These are phyloP conservation scores for Panaeolus cyanescens DNA, from an alignment of 768 basidiomycete genomes.

Conservation along the genomic window DNA sequence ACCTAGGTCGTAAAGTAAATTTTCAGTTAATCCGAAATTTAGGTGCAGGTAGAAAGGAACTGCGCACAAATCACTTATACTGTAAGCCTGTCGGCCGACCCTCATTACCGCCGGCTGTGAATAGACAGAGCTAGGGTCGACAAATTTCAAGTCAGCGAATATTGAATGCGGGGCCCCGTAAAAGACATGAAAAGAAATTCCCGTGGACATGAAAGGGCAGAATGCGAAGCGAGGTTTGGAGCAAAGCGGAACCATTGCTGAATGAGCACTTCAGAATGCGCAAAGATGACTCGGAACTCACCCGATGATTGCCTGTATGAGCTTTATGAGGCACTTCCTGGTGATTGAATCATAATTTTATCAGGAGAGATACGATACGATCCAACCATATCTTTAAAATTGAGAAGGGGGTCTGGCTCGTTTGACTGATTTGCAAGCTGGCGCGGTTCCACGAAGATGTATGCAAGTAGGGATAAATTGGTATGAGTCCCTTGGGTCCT, in stretches of 20 bases:
- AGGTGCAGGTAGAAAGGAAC: too few relatives aligned
- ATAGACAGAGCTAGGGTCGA: not conserved
- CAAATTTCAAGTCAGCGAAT: not conserved
- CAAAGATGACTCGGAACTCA: slow-evolving; percentile 1
- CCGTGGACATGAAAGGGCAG: not conserved
- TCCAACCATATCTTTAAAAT: not conserved
- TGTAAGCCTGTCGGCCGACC: not conserved
- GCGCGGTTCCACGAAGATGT: not conserved
- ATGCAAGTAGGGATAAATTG: not conserved
- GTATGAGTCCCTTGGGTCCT: not conserved
- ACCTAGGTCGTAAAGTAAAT: too few relatives aligned
- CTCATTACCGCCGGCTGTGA: not conserved
- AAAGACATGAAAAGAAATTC: not conserved
- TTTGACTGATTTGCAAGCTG: not conserved
- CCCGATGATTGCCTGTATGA: not conserved
- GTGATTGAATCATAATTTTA: not conserved
- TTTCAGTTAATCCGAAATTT: too few relatives aligned
- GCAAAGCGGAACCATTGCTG: not conserved
- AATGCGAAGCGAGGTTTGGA: not conserved
- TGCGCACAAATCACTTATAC: not conserved
- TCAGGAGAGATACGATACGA: not conserved
- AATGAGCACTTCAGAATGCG: not conserved
- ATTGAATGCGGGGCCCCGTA: not conserved
- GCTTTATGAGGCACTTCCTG: not conserved
- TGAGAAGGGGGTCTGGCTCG: not conserved